phyloP scores from a whole-genome alignment of 2,329 filamentous ascomycete species.

The Didymella sp. region DNA sequence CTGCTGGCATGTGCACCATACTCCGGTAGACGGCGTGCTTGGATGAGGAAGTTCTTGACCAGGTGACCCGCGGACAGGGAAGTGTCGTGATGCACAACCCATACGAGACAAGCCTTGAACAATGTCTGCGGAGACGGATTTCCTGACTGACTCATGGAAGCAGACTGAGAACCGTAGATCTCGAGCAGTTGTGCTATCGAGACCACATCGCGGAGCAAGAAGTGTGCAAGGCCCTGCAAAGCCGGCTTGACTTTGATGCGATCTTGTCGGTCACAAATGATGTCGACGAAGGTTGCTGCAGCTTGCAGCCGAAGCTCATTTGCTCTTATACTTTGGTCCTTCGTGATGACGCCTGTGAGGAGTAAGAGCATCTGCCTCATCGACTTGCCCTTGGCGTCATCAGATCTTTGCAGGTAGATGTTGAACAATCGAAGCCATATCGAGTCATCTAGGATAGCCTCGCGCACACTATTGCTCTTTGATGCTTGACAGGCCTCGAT shows the following conservation, averaged over 20 bases:
- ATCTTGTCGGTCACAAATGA: slow-evolving; percentile 66
- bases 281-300: slow-evolving; percentile 59
- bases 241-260: slow-evolving; percentile 73
- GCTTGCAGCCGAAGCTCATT: slow-evolving; percentile 37
- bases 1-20: slow-evolving; percentile 10
- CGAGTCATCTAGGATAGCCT: slow-evolving; percentile 43
- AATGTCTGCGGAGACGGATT: slow-evolving; percentile 27
- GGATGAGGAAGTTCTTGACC: slow-evolving; percentile 44
- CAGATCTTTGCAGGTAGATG: slow-evolving; percentile 53
- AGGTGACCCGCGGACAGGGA: slow-evolving; percentile 50
- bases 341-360: slow-evolving; percentile 48
- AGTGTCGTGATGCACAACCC: slow-evolving; percentile 52
- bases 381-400: slow-evolving; percentile 56
- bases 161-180: slow-evolving; percentile 44
- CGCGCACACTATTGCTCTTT: slow-evolving; percentile 31
- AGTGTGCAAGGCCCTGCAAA: slow-evolving; percentile 70
- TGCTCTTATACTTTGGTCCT: slow-evolving; percentile 32
- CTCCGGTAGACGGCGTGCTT: slow-evolving; percentile 32
- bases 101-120: slow-evolving; percentile 40
- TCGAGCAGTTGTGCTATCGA: slow-evolving; percentile 48
- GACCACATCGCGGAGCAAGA: slow-evolving; percentile 68
- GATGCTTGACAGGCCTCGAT: slow-evolving; percentile 51
- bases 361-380: slow-evolving; percentile 55
- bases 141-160: slow-evolving; percentile 1
- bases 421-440: slow-evolving; percentile 51